These are phyloP conservation scores for Aegilops umbellulata DNA, from an alignment of 176 grass and related monocot species.

Conservation along the genomic window DNA sequence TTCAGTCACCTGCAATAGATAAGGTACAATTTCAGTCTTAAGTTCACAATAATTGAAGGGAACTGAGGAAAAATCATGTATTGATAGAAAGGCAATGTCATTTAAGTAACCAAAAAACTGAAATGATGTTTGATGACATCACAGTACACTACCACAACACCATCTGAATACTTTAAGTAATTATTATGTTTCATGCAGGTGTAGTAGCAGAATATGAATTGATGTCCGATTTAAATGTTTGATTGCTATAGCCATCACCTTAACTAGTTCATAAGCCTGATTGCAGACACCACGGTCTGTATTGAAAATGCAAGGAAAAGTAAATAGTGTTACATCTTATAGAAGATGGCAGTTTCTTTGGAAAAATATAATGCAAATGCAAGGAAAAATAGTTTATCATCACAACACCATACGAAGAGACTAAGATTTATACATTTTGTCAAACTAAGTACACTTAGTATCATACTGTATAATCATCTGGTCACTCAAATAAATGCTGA, in stretches of 20 bases:
- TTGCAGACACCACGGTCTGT: neutral
- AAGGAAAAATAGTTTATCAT: neutral
- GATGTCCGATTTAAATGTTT: neutral
- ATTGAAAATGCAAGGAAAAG: slow-evolving; percentile 22
- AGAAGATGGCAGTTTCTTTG: neutral
- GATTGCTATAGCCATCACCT: neutral
- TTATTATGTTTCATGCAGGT: neutral
- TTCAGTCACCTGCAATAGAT: slow-evolving; percentile 68
- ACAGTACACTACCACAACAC: neutral
- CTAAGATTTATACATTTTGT: neutral
- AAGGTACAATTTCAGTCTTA: neutral
- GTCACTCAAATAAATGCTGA: neutral
- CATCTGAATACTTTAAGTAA: neutral
- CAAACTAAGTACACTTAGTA: neutral
- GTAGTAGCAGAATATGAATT: neutral
- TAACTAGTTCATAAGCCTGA: neutral
- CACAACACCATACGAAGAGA: neutral
- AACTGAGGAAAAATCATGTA: slow-evolving; percentile 1
- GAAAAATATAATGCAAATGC: neutral
- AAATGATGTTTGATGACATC: neutral
- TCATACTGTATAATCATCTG: neutral
- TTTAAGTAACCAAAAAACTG: neutral
- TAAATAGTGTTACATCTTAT: neutral
- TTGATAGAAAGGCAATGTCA: neutral
- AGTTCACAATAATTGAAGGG: neutral